Base-by-base conservation (phyloP, 2,329 filamentous ascomycete species). In the Fusarium proliferatum region DNA sequence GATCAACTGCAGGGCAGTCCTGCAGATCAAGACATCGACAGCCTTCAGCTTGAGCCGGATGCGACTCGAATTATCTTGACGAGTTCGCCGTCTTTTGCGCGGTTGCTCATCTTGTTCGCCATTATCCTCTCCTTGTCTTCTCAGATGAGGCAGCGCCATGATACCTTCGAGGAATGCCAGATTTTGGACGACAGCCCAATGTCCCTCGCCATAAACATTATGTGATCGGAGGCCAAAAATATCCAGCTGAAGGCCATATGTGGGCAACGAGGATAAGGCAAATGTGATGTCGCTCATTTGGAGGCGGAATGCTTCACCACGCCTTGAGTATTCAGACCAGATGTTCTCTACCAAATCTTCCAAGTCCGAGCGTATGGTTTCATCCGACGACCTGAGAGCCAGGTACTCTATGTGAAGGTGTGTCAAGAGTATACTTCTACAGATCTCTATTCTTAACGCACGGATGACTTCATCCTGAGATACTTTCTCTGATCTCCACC, bases 211-310 rank as follows among this genome's bases (percentile, higher is more conserved):
- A 49, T 88, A 85, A 39, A 83, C 72, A 67, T 88, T 86, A 71
- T 89, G 86, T 19, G 86, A 82, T 42, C 86, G 85, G 26, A 92
- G 82, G 43, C 86, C 84, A 75, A 91, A 91, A 1, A 85, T 63
- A n/a, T 83, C 78, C 17, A 88, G 82, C 19, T 81, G 82, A 60
- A 88, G 88, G 74, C 82, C 85, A 76, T 85, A 82, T 60, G 76
- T 64, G 72, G 85, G 79, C 78, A 84, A 77, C 78, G 80, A 75
- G 77, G 86, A 80, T 74, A 85, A 74, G 51, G 86, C 78, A 71
- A 93, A 93, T 1, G 86, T 84, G 33, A 98, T 80, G 76, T 98
- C 93, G 68, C 94, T 90, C n/a, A 97, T 83, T 72, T 94, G 92
- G 16, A 98, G 86, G 42, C 92, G 89, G 53, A 93, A 91, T 66